Evolutionary conservation across 2,329 filamentous ascomycete genomes (phyloP).

Genomic region (Phialophora expanda): DNA sequence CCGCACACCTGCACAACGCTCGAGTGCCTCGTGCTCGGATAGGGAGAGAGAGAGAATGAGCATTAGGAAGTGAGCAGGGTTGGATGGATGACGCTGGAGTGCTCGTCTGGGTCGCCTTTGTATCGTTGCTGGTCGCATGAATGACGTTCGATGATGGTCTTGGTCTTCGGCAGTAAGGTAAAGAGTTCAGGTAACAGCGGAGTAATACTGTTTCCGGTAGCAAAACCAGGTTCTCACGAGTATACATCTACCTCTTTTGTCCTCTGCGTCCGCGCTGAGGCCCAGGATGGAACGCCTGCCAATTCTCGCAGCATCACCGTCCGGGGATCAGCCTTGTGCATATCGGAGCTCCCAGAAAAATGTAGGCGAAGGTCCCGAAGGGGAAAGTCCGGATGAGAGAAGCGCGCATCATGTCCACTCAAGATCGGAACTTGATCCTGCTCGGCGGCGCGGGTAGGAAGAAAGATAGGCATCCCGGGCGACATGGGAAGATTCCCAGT

Average conservation of each 20-base stretch:
- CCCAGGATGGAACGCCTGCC: not conserved
- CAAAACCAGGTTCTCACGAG: constrained; percentile 15
- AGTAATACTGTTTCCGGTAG: constrained; percentile 15
- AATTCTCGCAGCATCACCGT: constrained; percentile 1
- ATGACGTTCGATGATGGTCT: constrained; percentile 14
- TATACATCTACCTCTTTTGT: not conserved
- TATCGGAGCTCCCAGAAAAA: not conserved
- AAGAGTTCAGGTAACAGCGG: constrained; percentile 9
- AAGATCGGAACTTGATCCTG: not conserved
- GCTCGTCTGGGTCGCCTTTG: not conserved
- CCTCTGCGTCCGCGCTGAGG: not conserved
- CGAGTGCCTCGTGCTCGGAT: constrained; percentile 9
- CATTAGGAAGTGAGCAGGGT: constrained; percentile 11
- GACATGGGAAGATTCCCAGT: too few species aligned
- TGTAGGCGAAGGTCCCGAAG: constrained; percentile 4
- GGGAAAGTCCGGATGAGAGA: constrained; percentile 7
- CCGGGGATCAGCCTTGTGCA: constrained; percentile 8
- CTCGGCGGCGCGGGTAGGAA: not conserved
- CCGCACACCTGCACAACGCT: not conserved
- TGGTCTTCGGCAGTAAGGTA: constrained; percentile 12
- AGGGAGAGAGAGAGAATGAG: constrained; percentile 18
- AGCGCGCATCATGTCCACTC: not conserved
- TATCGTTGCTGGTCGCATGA: constrained; percentile 14
- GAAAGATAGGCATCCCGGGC: not conserved
- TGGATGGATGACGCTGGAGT: not conserved